Evolutionary conservation across 768 basidiomycete genomes (phyloP).

Genomic region (Pleurotus platypus): DNA sequence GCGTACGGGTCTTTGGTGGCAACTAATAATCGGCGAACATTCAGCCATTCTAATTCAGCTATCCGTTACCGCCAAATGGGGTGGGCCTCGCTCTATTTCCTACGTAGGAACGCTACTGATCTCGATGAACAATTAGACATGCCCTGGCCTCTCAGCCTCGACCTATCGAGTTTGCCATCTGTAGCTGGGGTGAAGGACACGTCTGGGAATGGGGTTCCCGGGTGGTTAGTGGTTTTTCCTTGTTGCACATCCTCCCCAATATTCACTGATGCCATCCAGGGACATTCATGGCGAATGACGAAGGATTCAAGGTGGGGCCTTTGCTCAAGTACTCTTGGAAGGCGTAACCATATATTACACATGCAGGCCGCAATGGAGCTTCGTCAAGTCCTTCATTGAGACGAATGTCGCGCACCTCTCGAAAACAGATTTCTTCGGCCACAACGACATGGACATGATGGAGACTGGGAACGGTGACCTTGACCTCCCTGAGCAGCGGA

Average conservation of each 20-base stretch:
- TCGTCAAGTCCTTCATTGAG: constrained; percentile 41
- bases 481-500: constrained; percentile 46
- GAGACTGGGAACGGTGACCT: constrained; percentile 49
- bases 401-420: constrained; percentile 39
- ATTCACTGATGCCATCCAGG: constrained; percentile 24
- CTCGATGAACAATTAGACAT: constrained; percentile 12
- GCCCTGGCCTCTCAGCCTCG: constrained; percentile 40
- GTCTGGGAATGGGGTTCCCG: constrained; percentile 59
- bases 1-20: too few relatives aligned
- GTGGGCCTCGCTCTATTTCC: constrained; percentile 31
- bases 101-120: background rate
- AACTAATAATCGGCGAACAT: too few relatives aligned
- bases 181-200: constrained; percentile 52
- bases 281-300: constrained; percentile 55
- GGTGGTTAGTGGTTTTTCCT: constrained; percentile 29
- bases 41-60: constrained; percentile 54
- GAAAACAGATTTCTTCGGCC: constrained; percentile 41
- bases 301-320: constrained; percentile 35
- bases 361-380: constrained; percentile 42
- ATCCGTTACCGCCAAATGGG: constrained; percentile 55
- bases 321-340: background rate
- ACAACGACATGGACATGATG: constrained; percentile 64
- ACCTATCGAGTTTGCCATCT: constrained; percentile 47
- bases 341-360: background rate
- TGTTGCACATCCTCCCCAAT: background rate